These are phyloP conservation scores for Pleurotus salmoneostramineus DNA, from an alignment of 768 basidiomycete species.

Conservation along the genomic window DNA sequence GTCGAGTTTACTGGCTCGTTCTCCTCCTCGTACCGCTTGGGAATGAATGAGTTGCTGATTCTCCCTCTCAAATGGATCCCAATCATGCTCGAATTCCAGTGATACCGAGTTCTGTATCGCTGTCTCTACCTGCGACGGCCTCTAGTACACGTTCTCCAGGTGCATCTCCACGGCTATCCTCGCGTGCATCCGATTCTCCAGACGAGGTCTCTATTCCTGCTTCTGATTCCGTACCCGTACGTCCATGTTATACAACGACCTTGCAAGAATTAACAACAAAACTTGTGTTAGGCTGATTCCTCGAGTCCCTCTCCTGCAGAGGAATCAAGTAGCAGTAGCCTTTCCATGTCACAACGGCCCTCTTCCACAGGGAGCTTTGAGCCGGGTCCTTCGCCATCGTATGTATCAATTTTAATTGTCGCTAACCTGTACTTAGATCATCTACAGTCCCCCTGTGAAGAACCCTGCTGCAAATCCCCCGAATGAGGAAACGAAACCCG, in stretches of 20 bases:
- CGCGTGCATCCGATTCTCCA: conserved; percentile 1
- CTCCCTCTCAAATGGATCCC: no score
- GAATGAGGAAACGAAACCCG: not conserved
- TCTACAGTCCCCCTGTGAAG: not conserved
- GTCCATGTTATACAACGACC: not conserved
- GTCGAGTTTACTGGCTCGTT: not conserved
- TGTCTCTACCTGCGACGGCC: conserved; percentile 3
- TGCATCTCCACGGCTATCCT: not conserved
- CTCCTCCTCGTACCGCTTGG: not conserved
- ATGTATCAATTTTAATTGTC: not conserved
- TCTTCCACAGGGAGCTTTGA: not conserved
- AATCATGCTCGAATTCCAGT: not conserved
- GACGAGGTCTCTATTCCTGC: conserved; percentile 2
- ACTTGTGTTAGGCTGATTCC: not conserved
- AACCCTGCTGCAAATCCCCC: not conserved
- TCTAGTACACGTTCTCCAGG: not conserved
- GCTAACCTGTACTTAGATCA: no score
- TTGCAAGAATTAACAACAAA: no score
- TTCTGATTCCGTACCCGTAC: not conserved
- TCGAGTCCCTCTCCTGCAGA: not conserved
- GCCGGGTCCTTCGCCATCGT: not conserved
- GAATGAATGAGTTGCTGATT: no score
- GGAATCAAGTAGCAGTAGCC: not conserved
- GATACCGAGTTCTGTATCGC: conserved; percentile 2
- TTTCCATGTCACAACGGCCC: not conserved